Percentiles rank a stretch among this genome's conserved stretches.
phyloP scores from a whole-genome alignment of 352 stramenopile species.

The Pythium folliculosum region DNA sequence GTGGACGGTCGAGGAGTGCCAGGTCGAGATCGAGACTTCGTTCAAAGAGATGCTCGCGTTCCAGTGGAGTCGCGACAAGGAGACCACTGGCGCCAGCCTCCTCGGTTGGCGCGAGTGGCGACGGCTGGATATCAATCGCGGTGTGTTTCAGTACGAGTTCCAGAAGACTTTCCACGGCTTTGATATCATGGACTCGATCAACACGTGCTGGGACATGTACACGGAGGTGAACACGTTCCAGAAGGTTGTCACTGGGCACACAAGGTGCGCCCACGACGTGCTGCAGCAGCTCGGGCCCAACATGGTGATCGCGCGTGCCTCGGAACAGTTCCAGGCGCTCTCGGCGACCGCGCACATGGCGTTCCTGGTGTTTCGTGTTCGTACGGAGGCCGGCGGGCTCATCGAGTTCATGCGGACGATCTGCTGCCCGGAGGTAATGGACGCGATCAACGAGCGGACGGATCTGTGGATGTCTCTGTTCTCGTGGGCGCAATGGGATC shows the following conservation, averaged over 20 bases:
- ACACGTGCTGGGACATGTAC: slow-evolving; percentile 10
- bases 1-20: slow-evolving; percentile 3
- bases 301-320: neutral
- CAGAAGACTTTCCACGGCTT: slow-evolving; percentile 10
- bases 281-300: neutral
- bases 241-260: neutral
- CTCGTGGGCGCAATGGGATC: slow-evolving; percentile 9
- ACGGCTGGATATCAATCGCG: neutral
- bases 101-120: slow-evolving; percentile 14
- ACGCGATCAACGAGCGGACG: too few species aligned
- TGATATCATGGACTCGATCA: neutral
- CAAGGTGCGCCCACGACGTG: neutral
- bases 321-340: neutral
- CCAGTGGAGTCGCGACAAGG: slow-evolving; percentile 3
- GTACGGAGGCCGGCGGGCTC: neutral
- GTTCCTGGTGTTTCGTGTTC: neutral
- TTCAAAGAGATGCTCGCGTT: slow-evolving; percentile 10
- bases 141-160: slow-evolving; percentile 7
- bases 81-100: slow-evolving; percentile 6
- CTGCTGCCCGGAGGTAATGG: too few species aligned
- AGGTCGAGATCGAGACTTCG: neutral
- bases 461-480: too few species aligned
- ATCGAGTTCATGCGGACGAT: neutral
- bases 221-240: neutral
- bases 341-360: neutral